Percentiles rank a stretch among this genome's conserved stretches.
Conservation (phyloP, 176 grass and related monocot genomes). For the Microstegium vimineum region DNA sequence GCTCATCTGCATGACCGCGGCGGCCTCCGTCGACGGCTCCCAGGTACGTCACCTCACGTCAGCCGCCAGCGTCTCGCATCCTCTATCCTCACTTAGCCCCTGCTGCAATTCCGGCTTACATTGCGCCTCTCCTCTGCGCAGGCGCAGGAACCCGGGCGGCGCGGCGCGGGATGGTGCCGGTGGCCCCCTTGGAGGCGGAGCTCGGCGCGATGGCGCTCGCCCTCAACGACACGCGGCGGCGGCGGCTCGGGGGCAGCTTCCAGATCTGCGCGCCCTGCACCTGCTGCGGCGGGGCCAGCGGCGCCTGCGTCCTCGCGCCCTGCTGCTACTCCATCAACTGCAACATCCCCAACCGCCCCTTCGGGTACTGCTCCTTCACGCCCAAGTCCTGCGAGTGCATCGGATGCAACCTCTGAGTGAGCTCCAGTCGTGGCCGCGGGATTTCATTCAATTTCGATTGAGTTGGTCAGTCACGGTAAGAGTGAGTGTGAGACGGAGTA, state of each 20-base stretch:
- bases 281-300: constrained; percentile 67
- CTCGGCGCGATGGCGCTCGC: constrained; percentile 41
- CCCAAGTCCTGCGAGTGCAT: constrained; percentile 81
- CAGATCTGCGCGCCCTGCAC: constrained; percentile 93
- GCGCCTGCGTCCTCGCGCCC: constrained; percentile 69
- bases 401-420: constrained; percentile 75
- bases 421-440: neutral
- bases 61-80: neutral
- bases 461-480: neutral
- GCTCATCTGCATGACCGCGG: constrained; percentile 4
- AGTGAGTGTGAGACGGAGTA: neutral
- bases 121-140: neutral
- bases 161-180: constrained; percentile 27
- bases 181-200: constrained; percentile 15
- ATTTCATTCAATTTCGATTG: neutral
- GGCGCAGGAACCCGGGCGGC: neutral
- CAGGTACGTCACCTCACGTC: constrained; percentile 6
- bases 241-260: constrained; percentile 64
- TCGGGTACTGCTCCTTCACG: constrained; percentile 92
- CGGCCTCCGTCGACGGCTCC: constrained; percentile 4
- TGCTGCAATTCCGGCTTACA: neutral
- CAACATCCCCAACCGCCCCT: constrained; percentile 95
- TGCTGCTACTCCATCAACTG: constrained; percentile 99
- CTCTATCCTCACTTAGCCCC: neutral
- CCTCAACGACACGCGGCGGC: constrained; percentile 61